Conservation (phyloP, 2,329 filamentous ascomycete genomes). For the Clonostachys rosea region DNA sequence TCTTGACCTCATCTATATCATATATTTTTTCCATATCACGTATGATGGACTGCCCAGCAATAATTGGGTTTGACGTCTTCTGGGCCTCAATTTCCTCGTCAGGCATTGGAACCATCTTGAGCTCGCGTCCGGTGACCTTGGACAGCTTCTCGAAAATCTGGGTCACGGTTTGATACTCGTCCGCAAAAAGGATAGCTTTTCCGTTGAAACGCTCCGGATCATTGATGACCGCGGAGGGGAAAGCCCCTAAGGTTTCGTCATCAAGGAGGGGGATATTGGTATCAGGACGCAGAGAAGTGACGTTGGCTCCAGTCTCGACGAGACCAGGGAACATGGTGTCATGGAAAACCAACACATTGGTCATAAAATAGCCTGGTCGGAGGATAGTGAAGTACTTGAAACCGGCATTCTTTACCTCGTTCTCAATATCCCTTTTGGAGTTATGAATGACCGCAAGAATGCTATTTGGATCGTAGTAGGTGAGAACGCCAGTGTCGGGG, state of each 20-base stretch:
- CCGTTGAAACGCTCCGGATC: slow-evolving; percentile 31
- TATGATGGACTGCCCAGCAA: slow-evolving; percentile 22
- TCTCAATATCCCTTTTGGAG: slow-evolving; percentile 37
- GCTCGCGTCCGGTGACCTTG: slow-evolving; percentile 19
- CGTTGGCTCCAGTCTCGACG: slow-evolving; percentile 26
- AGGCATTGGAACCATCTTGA: slow-evolving; percentile 30
- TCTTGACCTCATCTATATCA: slow-evolving; percentile 23
- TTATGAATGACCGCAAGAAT: slow-evolving; percentile 20
- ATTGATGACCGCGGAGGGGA: slow-evolving; percentile 34
- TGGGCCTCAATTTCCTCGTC: slow-evolving; percentile 31
- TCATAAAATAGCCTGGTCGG: slow-evolving; percentile 45
- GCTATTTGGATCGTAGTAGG: slow-evolving; percentile 10
- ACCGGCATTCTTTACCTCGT: slow-evolving; percentile 20
- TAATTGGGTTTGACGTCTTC: slow-evolving; percentile 26
- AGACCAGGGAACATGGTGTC: slow-evolving; percentile 29
- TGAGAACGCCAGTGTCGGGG: slow-evolving; percentile 11
- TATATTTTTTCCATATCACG: not conserved
- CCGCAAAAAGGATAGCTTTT: slow-evolving; percentile 30
- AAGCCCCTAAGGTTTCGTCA: slow-evolving; percentile 38
- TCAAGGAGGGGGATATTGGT: slow-evolving; percentile 36
- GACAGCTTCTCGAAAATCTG: slow-evolving; percentile 29
- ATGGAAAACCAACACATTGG: slow-evolving; percentile 40
- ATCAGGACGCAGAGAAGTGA: slow-evolving; percentile 24
- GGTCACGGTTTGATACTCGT: slow-evolving; percentile 28
- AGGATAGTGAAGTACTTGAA: slow-evolving; percentile 42